A percentile compares a stretch with the other conserved stretches of the same genome.
Conservation (phyloP, 2,329 filamentous ascomycete genomes). For the Harringtonia aguacate region DNA sequence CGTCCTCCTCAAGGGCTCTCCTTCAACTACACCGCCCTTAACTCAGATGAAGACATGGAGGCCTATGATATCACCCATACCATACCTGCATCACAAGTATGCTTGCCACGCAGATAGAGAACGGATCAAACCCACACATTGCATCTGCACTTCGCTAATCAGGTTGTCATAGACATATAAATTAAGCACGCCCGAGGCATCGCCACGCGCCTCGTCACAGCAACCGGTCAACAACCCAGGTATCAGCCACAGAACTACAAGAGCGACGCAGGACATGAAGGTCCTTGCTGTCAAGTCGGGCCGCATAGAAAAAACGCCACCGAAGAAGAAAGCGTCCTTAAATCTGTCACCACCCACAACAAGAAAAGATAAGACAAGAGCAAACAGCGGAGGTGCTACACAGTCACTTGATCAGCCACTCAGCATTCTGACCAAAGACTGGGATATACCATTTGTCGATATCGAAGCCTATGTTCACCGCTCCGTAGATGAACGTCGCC, state of each 20-base stretch:
- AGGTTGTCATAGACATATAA: slow-evolving; percentile 1
- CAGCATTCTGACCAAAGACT: slow-evolving; percentile 57
- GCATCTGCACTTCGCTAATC: background rate
- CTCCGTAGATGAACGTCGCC: slow-evolving; percentile 50
- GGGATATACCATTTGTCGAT: slow-evolving; percentile 56
- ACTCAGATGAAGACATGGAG: background rate
- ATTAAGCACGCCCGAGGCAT: slow-evolving; percentile 19
- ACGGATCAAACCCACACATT: background rate
- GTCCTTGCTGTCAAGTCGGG: slow-evolving; percentile 18
- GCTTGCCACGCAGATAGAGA: background rate
- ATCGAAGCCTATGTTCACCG: slow-evolving; percentile 74
- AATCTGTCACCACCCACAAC: slow-evolving; percentile 4
- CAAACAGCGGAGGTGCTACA: background rate
- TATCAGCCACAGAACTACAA: slow-evolving; percentile 13
- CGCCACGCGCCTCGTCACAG: slow-evolving; percentile 26
- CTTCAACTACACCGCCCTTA: slow-evolving; percentile 9
- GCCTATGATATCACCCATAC: slow-evolving; percentile 1
- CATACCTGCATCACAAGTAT: slow-evolving; percentile 4
- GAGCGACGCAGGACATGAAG: slow-evolving; percentile 21
- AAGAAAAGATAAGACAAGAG: slow-evolving; percentile 28
- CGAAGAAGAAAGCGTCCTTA: slow-evolving; percentile 23
- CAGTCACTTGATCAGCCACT: slow-evolving; percentile 52
- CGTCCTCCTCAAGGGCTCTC: slow-evolving; percentile 12
- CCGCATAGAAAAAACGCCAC: slow-evolving; percentile 27
- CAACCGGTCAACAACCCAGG: slow-evolving; percentile 18